Conservation (phyloP, 1,139 yeast genomes). For the Sugiyamaella neomexicana region DNA sequence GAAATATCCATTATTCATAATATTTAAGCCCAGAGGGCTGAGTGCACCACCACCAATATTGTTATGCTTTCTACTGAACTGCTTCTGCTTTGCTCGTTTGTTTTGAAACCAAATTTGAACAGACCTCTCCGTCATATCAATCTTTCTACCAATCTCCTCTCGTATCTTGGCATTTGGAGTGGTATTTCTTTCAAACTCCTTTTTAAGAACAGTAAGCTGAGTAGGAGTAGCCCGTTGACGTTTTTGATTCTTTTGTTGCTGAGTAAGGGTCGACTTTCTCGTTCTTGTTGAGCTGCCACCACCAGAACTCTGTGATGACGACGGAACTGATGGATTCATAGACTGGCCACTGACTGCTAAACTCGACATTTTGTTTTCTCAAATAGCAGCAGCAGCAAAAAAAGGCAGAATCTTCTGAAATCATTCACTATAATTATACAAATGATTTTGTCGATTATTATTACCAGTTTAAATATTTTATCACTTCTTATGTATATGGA, state of each 20-base stretch:
- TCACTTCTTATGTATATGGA: slow-evolving; percentile 3
- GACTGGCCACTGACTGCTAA: not conserved
- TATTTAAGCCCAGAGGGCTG: not conserved
- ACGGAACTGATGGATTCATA: not conserved
- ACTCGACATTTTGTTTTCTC: slow-evolving; percentile 4
- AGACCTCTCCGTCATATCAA: slow-evolving; percentile 88
- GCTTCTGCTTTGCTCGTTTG: slow-evolving; percentile 77
- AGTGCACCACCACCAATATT: slow-evolving; percentile 15
- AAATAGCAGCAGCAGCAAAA: not conserved
- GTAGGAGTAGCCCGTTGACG: slow-evolving; percentile 73
- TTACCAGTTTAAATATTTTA: not conserved
- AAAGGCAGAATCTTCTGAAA: no score
- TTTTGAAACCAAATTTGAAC: slow-evolving; percentile 96
- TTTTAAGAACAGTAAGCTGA: slow-evolving; percentile 65
- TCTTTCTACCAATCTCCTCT: slow-evolving; percentile 66
- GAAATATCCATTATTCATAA: slow-evolving; percentile 18
- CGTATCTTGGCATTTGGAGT: slow-evolving; percentile 51
- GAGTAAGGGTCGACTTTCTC: slow-evolving; percentile 40
- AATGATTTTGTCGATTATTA: not conserved
- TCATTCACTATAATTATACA: no score
- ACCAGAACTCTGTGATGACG: not conserved
- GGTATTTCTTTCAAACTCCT: slow-evolving; percentile 70
- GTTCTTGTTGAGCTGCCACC: slow-evolving; percentile 14
- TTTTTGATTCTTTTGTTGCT: slow-evolving; percentile 44
- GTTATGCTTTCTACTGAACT: slow-evolving; percentile 30